Base-by-base conservation (phyloP, 116 monocot genomes). In the Dioscorea cayenensis region DNA sequence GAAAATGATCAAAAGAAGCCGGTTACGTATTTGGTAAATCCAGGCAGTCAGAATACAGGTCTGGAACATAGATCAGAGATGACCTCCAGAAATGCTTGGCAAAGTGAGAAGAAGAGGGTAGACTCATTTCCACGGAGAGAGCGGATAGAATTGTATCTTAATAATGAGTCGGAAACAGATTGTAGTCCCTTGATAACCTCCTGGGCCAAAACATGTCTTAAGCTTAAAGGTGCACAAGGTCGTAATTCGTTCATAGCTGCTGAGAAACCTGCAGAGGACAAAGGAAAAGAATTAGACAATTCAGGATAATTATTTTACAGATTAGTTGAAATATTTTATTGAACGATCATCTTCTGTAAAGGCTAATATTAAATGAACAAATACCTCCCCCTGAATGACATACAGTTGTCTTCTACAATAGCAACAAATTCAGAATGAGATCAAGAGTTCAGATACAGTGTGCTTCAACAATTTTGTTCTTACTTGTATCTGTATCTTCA, bases 211-310 rank as follows among this genome's bases (percentile, higher is more conserved):
- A 83, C 60, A 72, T 86, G 51, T 36, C 84, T 93, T 72, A 93
- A 86, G 63, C 86, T 90, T 60, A 93, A 23, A 3, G 97, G 93
- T 17, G 97, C 93, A 71, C 93, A 97, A 7, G 97, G 97, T 27
- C 93, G 79, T 58, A 97, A 77, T 71, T 97, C 93, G 70, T 97
- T 97, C 97, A 97, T 92, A 63, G 97, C 97, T 4, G 90, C 82
- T 50, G 86, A 92, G 23, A 90, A 82, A 73, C 93, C 97, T 97
- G 72, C 20, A 7, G 22, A 29, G 11, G 8, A 23, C 18, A 12
- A 59, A 68, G 58, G 20, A 50, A 29, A 36, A 29, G n/a, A 71
- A 0, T 16, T 32, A 48, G 8, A 48, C 60, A n/a, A 50, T 17
- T 29, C 10, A 11, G 20, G 20, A 43, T 43, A 10, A 43, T 43